phyloP scores from a whole-genome alignment of 2,329 filamentous ascomycete species.

The Colletotrichum truncatum region DNA sequence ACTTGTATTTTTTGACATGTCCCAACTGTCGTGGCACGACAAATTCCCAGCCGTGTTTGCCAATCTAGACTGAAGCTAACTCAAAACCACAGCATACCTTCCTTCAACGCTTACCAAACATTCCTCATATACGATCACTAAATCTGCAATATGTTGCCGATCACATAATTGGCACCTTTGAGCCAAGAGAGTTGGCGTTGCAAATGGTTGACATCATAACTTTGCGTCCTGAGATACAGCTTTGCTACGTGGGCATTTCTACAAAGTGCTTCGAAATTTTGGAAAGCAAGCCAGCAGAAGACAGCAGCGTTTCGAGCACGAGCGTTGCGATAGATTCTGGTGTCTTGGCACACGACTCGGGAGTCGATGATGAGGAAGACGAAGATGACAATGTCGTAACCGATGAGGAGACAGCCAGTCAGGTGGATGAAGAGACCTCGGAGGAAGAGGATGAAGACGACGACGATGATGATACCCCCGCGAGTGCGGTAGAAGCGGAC shows the following conservation, averaged over 20 bases:
- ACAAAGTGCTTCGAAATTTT: slow-evolving; percentile 85
- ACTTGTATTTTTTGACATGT: slow-evolving; percentile 5
- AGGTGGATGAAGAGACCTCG: slow-evolving; percentile 41
- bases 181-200: slow-evolving; percentile 76
- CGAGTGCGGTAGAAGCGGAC: slow-evolving; percentile 39
- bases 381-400: slow-evolving; percentile 46
- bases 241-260: slow-evolving; percentile 82
- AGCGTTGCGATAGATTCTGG: slow-evolving; percentile 28
- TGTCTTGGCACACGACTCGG: slow-evolving; percentile 31
- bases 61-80: slow-evolving; percentile 26
- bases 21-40: background rate
- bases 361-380: slow-evolving; percentile 43
- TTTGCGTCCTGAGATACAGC: slow-evolving; percentile 77
- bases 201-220: slow-evolving; percentile 83
- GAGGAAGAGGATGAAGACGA: slow-evolving; percentile 33
- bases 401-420: slow-evolving; percentile 42
- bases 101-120: slow-evolving; percentile 76
- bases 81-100: slow-evolving; percentile 72
- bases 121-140: slow-evolving; percentile 75
- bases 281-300: slow-evolving; percentile 65
- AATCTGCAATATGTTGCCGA: slow-evolving; percentile 76
- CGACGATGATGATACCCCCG: slow-evolving; percentile 43
- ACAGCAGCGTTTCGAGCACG: slow-evolving; percentile 35
- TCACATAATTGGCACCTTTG: slow-evolving; percentile 61
- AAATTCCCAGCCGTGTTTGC: background rate